Evolutionary conservation across 2,329 filamentous ascomycete genomes (phyloP).

Genomic region (Ascosphaera acerosa): DNA sequence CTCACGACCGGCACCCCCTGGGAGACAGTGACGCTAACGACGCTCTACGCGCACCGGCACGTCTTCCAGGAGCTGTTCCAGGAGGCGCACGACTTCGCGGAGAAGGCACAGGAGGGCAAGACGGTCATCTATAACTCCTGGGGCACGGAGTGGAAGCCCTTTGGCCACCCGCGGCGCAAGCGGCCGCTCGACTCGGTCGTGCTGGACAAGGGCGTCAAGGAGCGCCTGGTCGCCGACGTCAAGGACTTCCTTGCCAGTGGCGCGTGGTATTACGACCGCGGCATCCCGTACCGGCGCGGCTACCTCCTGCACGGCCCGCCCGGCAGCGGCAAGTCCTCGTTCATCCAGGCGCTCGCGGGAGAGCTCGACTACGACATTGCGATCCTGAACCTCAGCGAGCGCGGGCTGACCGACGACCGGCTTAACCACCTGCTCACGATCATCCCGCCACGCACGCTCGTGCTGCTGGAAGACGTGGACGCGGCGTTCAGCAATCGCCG

Average conservation of each 20-base stretch:
- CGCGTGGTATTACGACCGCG: slow-evolving; percentile 82
- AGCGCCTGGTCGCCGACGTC: slow-evolving; percentile 55
- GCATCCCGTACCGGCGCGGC: slow-evolving; percentile 73
- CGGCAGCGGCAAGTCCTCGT: slow-evolving; percentile 81
- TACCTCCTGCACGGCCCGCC: slow-evolving; percentile 78
- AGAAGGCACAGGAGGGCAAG: slow-evolving; percentile 65
- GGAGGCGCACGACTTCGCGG: slow-evolving; percentile 61
- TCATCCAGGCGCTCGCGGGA: slow-evolving; percentile 88
- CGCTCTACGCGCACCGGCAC: slow-evolving; percentile 66
- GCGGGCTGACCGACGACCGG: slow-evolving; percentile 72
- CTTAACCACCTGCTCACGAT: slow-evolving; percentile 68
- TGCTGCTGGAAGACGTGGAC: slow-evolving; percentile 74
- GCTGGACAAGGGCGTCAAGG: slow-evolving; percentile 59
- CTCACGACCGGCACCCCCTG: slow-evolving; percentile 68
- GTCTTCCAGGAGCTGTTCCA: slow-evolving; percentile 77
- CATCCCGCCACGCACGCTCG: slow-evolving; percentile 55
- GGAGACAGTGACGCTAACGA: slow-evolving; percentile 80
- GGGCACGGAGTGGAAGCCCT: slow-evolving; percentile 59
- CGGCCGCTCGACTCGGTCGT: slow-evolving; percentile 72
- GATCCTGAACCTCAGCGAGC: slow-evolving; percentile 73
- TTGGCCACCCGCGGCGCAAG: slow-evolving; percentile 68
- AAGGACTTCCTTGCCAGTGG: slow-evolving; percentile 55
- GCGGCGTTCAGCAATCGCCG: slow-evolving; percentile 68
- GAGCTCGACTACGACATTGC: slow-evolving; percentile 79
- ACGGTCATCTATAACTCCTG: slow-evolving; percentile 74